Percentiles rank a stretch among this genome's conserved stretches.
Conservation (phyloP, 2,329 filamentous ascomycete genomes). For the Orbilia blumenaviensis region DNA sequence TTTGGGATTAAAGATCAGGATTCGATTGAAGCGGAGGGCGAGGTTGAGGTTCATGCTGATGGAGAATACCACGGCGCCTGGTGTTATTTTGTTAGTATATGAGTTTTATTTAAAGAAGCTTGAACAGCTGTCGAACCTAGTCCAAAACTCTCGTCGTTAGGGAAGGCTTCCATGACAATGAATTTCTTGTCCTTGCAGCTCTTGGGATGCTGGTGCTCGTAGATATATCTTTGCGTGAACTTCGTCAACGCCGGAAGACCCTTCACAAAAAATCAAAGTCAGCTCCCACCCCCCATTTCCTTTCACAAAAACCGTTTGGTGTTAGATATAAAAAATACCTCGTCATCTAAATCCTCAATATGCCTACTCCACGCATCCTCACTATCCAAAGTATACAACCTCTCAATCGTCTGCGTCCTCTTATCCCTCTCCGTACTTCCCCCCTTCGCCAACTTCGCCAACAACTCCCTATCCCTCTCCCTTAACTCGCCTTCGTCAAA, state of each 20-base stretch:
- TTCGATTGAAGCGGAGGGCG: constrained; percentile 54
- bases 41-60: constrained; percentile 52
- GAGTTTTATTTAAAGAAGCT: neutral
- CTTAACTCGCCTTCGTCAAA: constrained; percentile 34
- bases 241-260: constrained; percentile 56
- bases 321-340: constrained; percentile 21
- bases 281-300: too few species aligned
- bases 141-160: constrained; percentile 55
- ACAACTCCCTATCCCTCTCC: constrained; percentile 14
- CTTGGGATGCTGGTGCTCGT: constrained; percentile 52
- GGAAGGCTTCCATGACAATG: constrained; percentile 54
- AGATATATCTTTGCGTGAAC: constrained; percentile 53
- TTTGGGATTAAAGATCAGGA: constrained; percentile 54
- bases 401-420: constrained; percentile 28
- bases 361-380: constrained; percentile 41
- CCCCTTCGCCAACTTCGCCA: constrained; percentile 18
- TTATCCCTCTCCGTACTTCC: constrained; percentile 21
- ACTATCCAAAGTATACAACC: constrained; percentile 32
- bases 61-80: constrained; percentile 51
- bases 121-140: constrained; percentile 37
- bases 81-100: neutral
- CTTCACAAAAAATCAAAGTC: constrained; percentile 13
- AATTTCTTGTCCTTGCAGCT: constrained; percentile 51
- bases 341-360: constrained; percentile 43
- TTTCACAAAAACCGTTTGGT: too few species aligned